Conservation (phyloP, 768 basidiomycete species). For the Mycena chlorophos region DNA sequence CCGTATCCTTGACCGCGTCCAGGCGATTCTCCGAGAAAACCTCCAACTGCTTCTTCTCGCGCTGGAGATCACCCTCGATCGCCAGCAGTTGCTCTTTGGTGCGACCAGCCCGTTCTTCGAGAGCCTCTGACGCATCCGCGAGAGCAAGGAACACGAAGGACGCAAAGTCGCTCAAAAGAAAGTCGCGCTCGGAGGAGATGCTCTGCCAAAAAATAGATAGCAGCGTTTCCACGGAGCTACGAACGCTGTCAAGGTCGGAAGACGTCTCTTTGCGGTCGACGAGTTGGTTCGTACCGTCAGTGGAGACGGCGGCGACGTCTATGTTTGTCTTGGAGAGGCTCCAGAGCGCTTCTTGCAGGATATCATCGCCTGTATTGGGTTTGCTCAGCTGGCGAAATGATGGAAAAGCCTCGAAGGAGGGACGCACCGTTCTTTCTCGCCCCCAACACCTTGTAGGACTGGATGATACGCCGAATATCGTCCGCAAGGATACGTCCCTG, state of each 20-base stretch:
- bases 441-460: conserved; percentile 44
- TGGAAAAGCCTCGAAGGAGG: no score
- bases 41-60: conserved; percentile 49
- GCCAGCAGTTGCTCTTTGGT: conserved; percentile 57
- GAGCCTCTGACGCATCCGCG: conserved; percentile 64
- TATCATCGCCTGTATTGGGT: conserved; percentile 40
- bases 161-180: conserved; percentile 58
- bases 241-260: conserved; percentile 7
- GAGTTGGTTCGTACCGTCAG: no score
- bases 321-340: conserved; percentile 45
- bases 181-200: conserved; percentile 50
- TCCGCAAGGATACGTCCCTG: conserved; percentile 39
- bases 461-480: conserved; percentile 39
- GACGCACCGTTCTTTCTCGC: conserved; percentile 45
- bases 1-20: conserved; percentile 56
- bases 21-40: conserved; percentile 63
- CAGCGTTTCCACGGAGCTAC: conserved; percentile 12
- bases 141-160: conserved; percentile 63
- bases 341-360: conserved; percentile 50
- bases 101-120: conserved; percentile 51
- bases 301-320: not conserved
- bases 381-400: not conserved
- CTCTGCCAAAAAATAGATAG: conserved; percentile 23
- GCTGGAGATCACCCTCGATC: conserved; percentile 56
- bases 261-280: not conserved